A percentile compares a stretch with the other conserved stretches of the same genome.
These are phyloP conservation scores for Yamadazyma sp. DNA, from an alignment of 805 yeast species.

Conservation along the genomic window DNA sequence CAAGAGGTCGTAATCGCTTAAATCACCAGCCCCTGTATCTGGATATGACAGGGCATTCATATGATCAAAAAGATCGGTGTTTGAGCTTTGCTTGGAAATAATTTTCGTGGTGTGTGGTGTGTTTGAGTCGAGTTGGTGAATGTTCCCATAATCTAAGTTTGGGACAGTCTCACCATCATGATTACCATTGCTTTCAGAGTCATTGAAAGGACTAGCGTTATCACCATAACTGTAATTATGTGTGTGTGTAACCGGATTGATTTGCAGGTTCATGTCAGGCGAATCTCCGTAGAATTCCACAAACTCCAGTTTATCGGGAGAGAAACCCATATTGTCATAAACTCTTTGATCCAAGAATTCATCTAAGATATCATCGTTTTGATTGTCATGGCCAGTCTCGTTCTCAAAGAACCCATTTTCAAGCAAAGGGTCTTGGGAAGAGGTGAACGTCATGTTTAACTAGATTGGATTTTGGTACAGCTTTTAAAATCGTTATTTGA, in stretches of 20 bases:
- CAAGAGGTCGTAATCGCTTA: conserved; percentile 32
- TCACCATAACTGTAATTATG: conserved; percentile 8
- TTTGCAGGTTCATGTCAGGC: background rate
- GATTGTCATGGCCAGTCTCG: background rate
- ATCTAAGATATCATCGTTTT: conserved; percentile 51
- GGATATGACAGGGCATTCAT: background rate
- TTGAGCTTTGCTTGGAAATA: background rate
- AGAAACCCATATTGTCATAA: conserved; percentile 30
- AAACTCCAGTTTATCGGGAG: conserved; percentile 18
- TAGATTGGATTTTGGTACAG: too few species aligned
- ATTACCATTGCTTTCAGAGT: background rate
- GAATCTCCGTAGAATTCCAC: conserved; percentile 8
- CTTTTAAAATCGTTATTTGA: too few species aligned
- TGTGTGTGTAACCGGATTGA: background rate
- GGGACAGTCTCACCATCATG: background rate
- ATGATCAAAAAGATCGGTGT: background rate
- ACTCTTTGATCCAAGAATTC: conserved; percentile 57
- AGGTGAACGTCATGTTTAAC: conserved; percentile 5
- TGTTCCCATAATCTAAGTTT: background rate
- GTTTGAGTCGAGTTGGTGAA: background rate
- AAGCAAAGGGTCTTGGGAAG: conserved; percentile 7
- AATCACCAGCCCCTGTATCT: background rate
- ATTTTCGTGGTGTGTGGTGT: background rate
- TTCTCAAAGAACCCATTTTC: conserved; percentile 2
- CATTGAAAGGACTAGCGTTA: conserved; percentile 4